Evolutionary conservation across 495 filamentous ascomycete species (phyloP).

Genomic region (Tuber microsphaerosporum): DNA sequence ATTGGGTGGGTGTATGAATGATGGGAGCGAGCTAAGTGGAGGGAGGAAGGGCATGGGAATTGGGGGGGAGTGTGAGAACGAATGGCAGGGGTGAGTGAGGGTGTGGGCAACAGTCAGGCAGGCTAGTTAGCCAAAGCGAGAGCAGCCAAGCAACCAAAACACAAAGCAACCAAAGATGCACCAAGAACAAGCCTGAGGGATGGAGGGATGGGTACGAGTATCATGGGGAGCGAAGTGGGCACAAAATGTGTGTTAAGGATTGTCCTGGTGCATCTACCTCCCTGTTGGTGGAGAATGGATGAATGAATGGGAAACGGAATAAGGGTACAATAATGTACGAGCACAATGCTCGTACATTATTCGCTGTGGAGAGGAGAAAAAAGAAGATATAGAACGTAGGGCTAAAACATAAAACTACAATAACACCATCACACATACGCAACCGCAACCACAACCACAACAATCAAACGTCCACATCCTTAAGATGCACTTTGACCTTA

Average conservation of each 20-base stretch:
- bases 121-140: conserved; percentile 1
- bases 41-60: conserved; percentile 24
- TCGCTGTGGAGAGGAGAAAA: neutral
- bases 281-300: conserved; percentile 30
- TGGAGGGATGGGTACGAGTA: neutral
- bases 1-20: conserved; percentile 1
- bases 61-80: conserved; percentile 23
- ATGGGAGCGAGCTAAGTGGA: conserved; percentile 22
- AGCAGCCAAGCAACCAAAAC: conserved; percentile 2
- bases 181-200: neutral
- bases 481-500: conserved; percentile 2
- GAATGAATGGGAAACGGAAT: conserved; percentile 4
- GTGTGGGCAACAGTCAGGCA: neutral
- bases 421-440: neutral
- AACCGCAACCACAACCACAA: too few species aligned
- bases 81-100: neutral
- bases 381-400: neutral
- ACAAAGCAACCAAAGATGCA: neutral
- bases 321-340: neutral
- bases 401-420: conserved; percentile 1
- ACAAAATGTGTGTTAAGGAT: neutral
- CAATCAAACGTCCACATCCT: neutral
- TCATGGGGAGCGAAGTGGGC: neutral
- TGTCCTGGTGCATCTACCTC: conserved; percentile 26
- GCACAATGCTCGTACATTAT: neutral